Conservation (phyloP, 1,139 yeast genomes). For the Yamadazyma spencermartinsiae region DNA sequence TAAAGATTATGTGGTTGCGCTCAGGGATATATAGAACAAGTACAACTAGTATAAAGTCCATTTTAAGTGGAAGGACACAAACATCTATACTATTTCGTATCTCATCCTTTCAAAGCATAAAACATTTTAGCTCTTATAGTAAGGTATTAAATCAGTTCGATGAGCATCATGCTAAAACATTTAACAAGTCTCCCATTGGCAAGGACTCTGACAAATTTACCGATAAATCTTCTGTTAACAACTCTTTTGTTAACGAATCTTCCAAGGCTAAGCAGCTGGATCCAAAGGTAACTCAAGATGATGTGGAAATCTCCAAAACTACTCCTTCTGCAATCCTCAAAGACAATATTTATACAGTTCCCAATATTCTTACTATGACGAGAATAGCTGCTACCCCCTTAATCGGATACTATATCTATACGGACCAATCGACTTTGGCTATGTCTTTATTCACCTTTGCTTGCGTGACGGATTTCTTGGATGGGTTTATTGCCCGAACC, state of each 20-base stretch:
- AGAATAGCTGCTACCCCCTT: constrained; percentile 79
- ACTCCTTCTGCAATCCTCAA: constrained; percentile 6
- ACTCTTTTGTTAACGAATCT: neutral
- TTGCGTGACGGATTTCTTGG: constrained; percentile 86
- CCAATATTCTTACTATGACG: constrained; percentile 80
- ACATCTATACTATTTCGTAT: no score
- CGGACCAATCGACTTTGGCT: constrained; percentile 62
- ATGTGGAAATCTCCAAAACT: neutral
- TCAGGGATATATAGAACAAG: neutral
- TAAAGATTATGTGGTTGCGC: neutral
- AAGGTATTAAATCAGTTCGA: no score
- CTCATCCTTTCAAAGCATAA: no score
- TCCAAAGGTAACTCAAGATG: neutral
- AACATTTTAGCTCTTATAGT: no score
- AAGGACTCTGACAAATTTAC: no score
- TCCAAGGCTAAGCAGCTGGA: neutral
- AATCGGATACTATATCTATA: constrained; percentile 74
- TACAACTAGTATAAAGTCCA: neutral
- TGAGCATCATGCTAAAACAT: no score
- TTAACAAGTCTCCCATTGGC: no score
- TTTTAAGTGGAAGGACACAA: no score
- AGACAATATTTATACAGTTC: constrained; percentile 75
- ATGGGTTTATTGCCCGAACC: constrained; percentile 85
- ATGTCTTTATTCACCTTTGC: constrained; percentile 77
- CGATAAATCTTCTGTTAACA: neutral